Evolutionary conservation across 257 asterid species (phyloP).

Genomic region (Datura wrightii): DNA sequence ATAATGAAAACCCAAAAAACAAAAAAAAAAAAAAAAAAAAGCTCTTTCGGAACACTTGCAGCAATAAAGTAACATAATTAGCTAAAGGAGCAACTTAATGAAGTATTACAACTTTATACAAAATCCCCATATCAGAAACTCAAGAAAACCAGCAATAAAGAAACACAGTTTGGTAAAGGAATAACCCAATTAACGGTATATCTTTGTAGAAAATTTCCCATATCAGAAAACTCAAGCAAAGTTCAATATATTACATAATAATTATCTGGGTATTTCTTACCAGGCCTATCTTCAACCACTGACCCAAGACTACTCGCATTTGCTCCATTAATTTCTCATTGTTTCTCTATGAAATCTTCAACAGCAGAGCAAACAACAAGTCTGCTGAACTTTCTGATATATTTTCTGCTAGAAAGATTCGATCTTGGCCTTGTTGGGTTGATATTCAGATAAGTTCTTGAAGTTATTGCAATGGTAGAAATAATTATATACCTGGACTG

Average conservation of each 20-base stretch:
- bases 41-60: not conserved
- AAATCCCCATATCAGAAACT: not conserved
- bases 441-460: slow-evolving; percentile 45
- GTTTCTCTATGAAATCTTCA: slow-evolving; percentile 67
- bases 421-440: slow-evolving; percentile 51
- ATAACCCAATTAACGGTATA: not conserved
- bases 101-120: not conserved
- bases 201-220: not conserved
- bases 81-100: not conserved
- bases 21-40: no score
- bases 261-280: slow-evolving; percentile 43
- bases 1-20: not conserved
- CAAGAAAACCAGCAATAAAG: not conserved
- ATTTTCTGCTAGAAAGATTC: slow-evolving; percentile 47
- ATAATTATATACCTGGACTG: no score
- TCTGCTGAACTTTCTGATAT: slow-evolving; percentile 48
- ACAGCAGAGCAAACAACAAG: slow-evolving; percentile 65
- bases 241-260: slow-evolving; percentile 26
- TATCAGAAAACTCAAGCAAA: not conserved
- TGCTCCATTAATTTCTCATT: slow-evolving; percentile 45
- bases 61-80: not conserved
- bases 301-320: slow-evolving; percentile 48
- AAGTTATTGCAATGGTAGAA: slow-evolving; percentile 32
- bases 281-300: slow-evolving; percentile 59
- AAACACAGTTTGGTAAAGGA: not conserved